Base-by-base conservation (phyloP, 805 yeast species). In the Wickerhamomyces strasburgensis region DNA sequence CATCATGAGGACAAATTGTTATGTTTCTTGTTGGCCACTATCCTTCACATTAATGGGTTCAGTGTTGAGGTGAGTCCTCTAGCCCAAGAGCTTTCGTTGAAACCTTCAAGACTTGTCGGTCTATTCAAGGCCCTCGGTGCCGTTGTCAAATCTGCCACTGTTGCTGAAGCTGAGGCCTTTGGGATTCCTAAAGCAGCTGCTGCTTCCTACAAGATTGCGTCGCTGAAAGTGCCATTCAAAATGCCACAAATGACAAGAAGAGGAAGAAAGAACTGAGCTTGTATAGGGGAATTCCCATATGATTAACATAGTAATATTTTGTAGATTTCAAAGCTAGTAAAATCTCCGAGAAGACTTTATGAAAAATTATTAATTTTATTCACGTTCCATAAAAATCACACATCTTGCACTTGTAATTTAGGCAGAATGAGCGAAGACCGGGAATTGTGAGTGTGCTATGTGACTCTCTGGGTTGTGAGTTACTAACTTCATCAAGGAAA, bases 121-220 rank as follows among this genome's bases (percentile, higher is more conserved):
- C 66, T 93, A 39, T 79, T 84, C 61, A 80, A 78, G 57, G 82
- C 88, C 11, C 62, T 90, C 43, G 98, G 98, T 42, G 90, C 96
- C 50, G 59, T 62, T 16, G 75, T 86, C 35, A 85, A 84, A 61
- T 71, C 77, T 36, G 79, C 86, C 24, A 73, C 88, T 14, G 75
- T 70, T 25, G 72, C 80, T n/a, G 83, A 81, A 61, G 86, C 86
- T 26, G 87, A 80, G 51, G 82, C 82, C 3, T 72, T 78, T 46
- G 83, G 82, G 21, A 69, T 83, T 41, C 75, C 83, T 34, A 80
- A 74, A 60, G 61, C 71, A 35, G 65, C 71, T 37, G 80, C 80
- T 11, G 58, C 75, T 8, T 70, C 77, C 27, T 81, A 83, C 62
- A 86, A 87, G 61, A 68, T 90, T 48, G 98, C 97, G 3, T 62